Evolutionary conservation across 371 early-diverging fungal genomes (phyloP).

Genomic region (Circinella minor): DNA sequence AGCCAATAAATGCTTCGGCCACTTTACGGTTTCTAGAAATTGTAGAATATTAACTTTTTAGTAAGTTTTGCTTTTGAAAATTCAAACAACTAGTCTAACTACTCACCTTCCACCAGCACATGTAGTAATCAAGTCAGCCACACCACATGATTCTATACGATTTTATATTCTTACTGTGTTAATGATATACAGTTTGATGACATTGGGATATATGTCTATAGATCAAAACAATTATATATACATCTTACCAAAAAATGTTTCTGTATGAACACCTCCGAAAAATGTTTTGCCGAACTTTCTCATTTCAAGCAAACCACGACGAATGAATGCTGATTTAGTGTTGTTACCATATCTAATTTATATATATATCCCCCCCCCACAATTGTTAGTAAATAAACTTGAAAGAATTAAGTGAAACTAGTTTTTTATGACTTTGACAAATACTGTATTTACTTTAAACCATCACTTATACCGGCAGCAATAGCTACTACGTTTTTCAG

Average conservation of each 20-base stretch:
- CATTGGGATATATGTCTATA: no score
- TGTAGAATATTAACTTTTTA: background rate
- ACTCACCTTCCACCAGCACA: slow-evolving; percentile 78
- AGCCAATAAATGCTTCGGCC: slow-evolving; percentile 83
- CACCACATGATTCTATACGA: slow-evolving; percentile 70
- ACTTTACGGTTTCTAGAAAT: slow-evolving; percentile 81
- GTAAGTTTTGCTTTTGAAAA: background rate
- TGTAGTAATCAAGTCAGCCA: slow-evolving; percentile 89
- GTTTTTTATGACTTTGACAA: no score
- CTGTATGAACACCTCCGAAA: slow-evolving; percentile 79
- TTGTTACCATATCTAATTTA: slow-evolving; percentile 77
- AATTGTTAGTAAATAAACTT: no score
- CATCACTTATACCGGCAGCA: slow-evolving; percentile 96
- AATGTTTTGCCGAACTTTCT: slow-evolving; percentile 86
- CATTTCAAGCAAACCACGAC: slow-evolving; percentile 97
- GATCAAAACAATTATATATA: no score
- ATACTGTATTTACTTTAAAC: slow-evolving; percentile 44
- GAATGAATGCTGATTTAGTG: slow-evolving; percentile 96
- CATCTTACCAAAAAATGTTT: slow-evolving; percentile 90
- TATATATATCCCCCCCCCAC: no score
- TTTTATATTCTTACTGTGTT: no score
- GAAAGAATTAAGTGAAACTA: no score
- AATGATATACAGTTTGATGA: no score
- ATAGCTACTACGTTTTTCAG: slow-evolving; percentile 98
- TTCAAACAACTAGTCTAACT: no score